Conservation (phyloP, 2,329 filamentous ascomycete genomes). For the Neonectria ditissima region DNA sequence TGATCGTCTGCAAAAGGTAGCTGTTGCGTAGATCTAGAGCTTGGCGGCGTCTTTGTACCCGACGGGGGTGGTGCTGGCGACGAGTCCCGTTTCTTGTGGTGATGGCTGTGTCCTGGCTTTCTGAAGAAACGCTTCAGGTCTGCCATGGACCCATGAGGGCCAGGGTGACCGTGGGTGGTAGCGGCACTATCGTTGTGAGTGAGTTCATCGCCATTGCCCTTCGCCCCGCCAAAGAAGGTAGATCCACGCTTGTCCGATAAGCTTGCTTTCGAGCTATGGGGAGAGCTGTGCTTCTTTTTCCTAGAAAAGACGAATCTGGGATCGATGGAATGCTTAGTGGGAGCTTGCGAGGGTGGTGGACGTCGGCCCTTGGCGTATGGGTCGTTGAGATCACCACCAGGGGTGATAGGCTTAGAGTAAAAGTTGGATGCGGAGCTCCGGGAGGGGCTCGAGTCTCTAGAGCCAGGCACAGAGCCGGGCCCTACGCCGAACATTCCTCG, state of each 20-base stretch:
- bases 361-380: slow-evolving; percentile 88
- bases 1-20: slow-evolving; percentile 96
- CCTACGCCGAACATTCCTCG: slow-evolving; percentile 66
- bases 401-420: slow-evolving; percentile 81
- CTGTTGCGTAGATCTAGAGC: slow-evolving; percentile 65
- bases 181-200: slow-evolving; percentile 43
- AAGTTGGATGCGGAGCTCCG: slow-evolving; percentile 70
- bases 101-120: slow-evolving; percentile 77
- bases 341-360: slow-evolving; percentile 73
- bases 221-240: slow-evolving; percentile 49
- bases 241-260: slow-evolving; percentile 68
- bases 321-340: slow-evolving; percentile 74
- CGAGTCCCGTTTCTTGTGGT: slow-evolving; percentile 77
- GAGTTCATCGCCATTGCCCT: slow-evolving; percentile 53
- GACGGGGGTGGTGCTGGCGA: slow-evolving; percentile 70
- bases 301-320: slow-evolving; percentile 86
- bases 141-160: slow-evolving; percentile 82
- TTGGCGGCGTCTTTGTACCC: slow-evolving; percentile 60
- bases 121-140: slow-evolving; percentile 98
- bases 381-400: slow-evolving; percentile 82
- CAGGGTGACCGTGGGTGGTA: slow-evolving; percentile 41
- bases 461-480: slow-evolving; percentile 66
- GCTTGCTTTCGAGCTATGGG: slow-evolving; percentile 63
- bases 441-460: slow-evolving; percentile 73
- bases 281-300: slow-evolving; percentile 75